Percentiles rank a stretch among this genome's conserved stretches.
Evolutionary conservation across 179 eudicot genomes (phyloP).

Genomic region (Kewa caespitosa): DNA sequence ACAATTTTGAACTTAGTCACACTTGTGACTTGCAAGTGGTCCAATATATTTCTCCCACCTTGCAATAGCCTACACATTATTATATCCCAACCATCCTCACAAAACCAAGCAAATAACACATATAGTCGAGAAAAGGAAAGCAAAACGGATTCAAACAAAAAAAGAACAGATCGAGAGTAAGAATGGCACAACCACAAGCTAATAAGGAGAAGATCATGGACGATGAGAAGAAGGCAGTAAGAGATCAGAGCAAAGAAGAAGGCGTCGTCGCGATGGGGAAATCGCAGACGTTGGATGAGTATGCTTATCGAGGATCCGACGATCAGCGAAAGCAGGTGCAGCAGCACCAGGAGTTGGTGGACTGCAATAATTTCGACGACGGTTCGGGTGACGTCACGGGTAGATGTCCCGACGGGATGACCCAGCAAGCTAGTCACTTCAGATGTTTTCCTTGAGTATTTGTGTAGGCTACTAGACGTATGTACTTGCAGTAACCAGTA

Average conservation of each 20-base stretch:
- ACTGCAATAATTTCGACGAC: constrained; percentile 17
- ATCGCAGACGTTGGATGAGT: not conserved
- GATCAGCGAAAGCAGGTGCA: not conserved
- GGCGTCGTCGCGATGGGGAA: not conserved
- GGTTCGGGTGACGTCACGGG: constrained; percentile 23
- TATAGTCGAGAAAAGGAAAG: no score
- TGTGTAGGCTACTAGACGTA: no score
- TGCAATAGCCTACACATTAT: no score
- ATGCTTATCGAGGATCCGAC: not conserved
- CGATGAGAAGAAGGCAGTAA: not conserved
- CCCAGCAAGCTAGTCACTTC: constrained; percentile 27
- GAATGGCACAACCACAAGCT: not conserved
- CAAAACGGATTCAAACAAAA: not conserved
- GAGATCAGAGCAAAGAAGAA: no score
- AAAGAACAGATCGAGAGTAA: not conserved
- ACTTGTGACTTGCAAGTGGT: no score
- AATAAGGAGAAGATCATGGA: not conserved
- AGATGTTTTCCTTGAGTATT: no score
- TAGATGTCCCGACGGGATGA: constrained; percentile 21
- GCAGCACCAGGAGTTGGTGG: constrained; percentile 17
- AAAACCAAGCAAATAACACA: not conserved
- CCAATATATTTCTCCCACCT: no score
- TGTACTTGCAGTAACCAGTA: no score
- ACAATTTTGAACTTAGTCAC: not conserved
- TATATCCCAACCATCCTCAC: not conserved